Evolutionary conservation across 768 basidiomycete species (phyloP), one percentile per base, ranked within the genome.

Genomic region (Lentinula aciculospora): DNA sequence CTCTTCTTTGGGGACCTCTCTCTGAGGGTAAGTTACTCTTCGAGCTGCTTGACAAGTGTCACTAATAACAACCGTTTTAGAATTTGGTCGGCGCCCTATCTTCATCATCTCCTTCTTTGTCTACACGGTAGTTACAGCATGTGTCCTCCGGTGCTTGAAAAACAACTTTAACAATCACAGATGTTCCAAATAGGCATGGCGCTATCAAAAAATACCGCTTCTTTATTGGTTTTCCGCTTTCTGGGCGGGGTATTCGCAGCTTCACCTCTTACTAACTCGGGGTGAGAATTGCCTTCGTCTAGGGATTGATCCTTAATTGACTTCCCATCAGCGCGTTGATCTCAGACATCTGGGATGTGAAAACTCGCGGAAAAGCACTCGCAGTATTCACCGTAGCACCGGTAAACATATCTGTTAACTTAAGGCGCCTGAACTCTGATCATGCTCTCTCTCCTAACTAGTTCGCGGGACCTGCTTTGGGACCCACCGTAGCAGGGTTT

Each of bases 171-270:
- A 39, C 53, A 37, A 58, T 42, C 27, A 13, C 39, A 83, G 82
- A 69, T 74, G 39, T 88, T 88, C 65, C 83, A 84, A 72, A 66
- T 87, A 27, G 89, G 80, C 28, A 77, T 77, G 37, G 87, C 88
- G 0, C 71, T 88, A 3, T 73, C 85, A 0, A 70, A 74, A 37
- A 89, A 88, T 67, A 81, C 82, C 1, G 76, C 74, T 6, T 80
- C 84, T 3, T 67, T 92, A n/a, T 74, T 92, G 12, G 64, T 86
- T 17, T 82, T 88, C 62, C 81, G 90, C 21, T 86, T 90, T 66
- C 66, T 90, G n/a, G 80, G 82, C 1, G 89, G 89, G 12, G 72
- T 74, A 1, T 89, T 88, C 62, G 87, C 88, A 19, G 80, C 85
- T 17, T 79, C 83, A 28, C 89, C 88, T 1, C 64, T 89, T 45